Base-by-base conservation (phyloP, 148 eudicot species). In the Rhododendron mucronatum region DNA sequence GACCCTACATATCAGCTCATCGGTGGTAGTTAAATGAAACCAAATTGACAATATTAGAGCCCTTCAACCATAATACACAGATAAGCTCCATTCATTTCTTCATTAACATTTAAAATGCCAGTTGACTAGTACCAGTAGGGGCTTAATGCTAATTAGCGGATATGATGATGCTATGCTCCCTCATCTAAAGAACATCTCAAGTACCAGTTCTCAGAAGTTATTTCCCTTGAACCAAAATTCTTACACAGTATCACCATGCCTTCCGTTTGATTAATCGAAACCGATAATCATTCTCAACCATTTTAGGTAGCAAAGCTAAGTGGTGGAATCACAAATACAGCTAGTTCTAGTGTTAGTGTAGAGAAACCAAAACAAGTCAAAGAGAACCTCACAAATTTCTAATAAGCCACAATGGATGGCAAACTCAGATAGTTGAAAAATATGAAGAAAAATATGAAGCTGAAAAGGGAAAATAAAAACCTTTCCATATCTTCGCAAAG, bases 401-500 rank as follows among this genome's bases (percentile, higher is more conserved):
- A 28, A 30, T 47, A 47, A 83, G 41, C 85, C 37, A 28, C 50
- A 33, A 14, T 21, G 18, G 53, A 30, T 30, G 78, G 75, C 18
- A 39, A 39, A 37, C 51, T 59, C 59, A 67, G 78, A 53, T 26
- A 65, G 26, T 47, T 44, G 44, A 57, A 45, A 2, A 26, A 18
- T 3, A 18, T 16, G 37, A 81, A 55, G 44, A 57, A 45, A 2
- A 26, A 18, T 3, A 18, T 16, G 37, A 81, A 55, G 28, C 8
- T 84, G 7, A 74, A 51, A 37, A 44, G 16, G 8, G 39, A 78
- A 87, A 65, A 77, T 26, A 59, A 84, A 83, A 80, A 97, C 99
- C 99, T 95, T 97, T 95, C 99, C 99, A 97, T 83, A 97, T 93
- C 89, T 93, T 97, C 71, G 92, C 98, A 61, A 88, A 93, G 86